Base-by-base conservation (phyloP, 306 rosid genomes). In the Urtica urens region DNA sequence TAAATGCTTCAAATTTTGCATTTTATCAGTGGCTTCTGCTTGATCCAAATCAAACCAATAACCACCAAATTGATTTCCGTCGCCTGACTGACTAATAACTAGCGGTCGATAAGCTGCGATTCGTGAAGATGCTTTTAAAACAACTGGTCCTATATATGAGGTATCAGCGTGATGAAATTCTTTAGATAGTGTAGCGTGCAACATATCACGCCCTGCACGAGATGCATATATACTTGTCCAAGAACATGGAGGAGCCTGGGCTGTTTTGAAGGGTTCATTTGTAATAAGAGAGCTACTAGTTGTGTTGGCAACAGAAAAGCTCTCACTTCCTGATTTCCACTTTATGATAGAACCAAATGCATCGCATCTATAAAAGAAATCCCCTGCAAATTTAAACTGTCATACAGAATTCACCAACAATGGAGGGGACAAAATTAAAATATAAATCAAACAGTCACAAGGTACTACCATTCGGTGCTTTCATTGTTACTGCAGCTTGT, bases 31-130 rank as follows among this genome's bases (percentile, higher is more conserved):
- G 62, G 68, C 67, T 55, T 81, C 86, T 47, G 64, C 57, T 68
- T 24, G 73, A 77, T 76, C 69, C 72, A 69, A 30, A 70, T 81
- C 83, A 64, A 70, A 67, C 86, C 81, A 81, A 69, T 81, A 88
- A 48, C 97, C 97, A 61, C 95, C 97, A 72, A 67, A 88, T 66
- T 57, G 74, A 77, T 58, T 88, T 52, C 97, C 97, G 35, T 88
- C 90, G 64, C 83, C 66, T 7, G 79, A 82, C 67, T 81, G 90
- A 46, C n/a, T n/a, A 38, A 71, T 72, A 39, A 17, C 25, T 61
- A 88, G 83, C 22, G 93, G 97, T 62, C 58, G 75, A 66, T 76
- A 84, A 10, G 97, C 97, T 17, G 60, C 84, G 57, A 88, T 41
- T 34, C 50, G 74, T 48, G 62, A 70, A 69, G 90, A 81, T 53